phyloP scores from a whole-genome alignment of 495 filamentous ascomycete genomes.

The Penicillium goetzii region DNA sequence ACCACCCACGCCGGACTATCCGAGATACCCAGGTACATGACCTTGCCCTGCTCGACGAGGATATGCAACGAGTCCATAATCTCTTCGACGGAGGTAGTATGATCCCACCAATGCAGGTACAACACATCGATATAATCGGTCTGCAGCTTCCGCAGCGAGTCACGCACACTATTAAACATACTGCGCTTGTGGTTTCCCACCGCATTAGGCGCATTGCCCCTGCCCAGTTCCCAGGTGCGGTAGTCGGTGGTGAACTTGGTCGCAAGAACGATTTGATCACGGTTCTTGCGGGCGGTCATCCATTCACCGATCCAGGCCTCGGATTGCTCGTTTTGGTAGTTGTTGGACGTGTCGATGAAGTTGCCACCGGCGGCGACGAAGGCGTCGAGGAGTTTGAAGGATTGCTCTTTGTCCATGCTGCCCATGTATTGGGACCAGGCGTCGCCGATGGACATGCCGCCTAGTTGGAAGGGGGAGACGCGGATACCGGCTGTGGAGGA shows the following conservation, averaged over 20 bases:
- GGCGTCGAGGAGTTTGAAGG: conserved; percentile 58
- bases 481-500: conserved; percentile 60
- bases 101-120: conserved; percentile 67
- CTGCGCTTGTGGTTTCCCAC: conserved; percentile 59
- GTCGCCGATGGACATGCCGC: conserved; percentile 66
- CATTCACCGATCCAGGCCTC: conserved; percentile 64
- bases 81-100: conserved; percentile 60
- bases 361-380: conserved; percentile 55
- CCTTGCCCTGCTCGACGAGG: conserved; percentile 60
- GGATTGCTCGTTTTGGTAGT: conserved; percentile 58
- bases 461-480: conserved; percentile 63
- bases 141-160: conserved; percentile 61
- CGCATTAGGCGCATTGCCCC: conserved; percentile 56
- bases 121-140: conserved; percentile 69
- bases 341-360: conserved; percentile 58
- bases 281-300: conserved; percentile 55
- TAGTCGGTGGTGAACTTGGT: conserved; percentile 66
- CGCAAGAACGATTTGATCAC: conserved; percentile 72
- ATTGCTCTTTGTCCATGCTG: conserved; percentile 48
- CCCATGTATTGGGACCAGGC: conserved; percentile 55
- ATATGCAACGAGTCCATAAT: conserved; percentile 63
- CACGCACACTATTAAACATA: conserved; percentile 58
- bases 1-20: conserved; percentile 70
- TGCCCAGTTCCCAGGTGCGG: conserved; percentile 34
- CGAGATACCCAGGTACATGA: conserved; percentile 65